Percentiles rank a stretch among this genome's conserved stretches.
Evolutionary conservation across 495 filamentous ascomycete species (phyloP).

Genomic region (Aspergillus funiculosus): DNA sequence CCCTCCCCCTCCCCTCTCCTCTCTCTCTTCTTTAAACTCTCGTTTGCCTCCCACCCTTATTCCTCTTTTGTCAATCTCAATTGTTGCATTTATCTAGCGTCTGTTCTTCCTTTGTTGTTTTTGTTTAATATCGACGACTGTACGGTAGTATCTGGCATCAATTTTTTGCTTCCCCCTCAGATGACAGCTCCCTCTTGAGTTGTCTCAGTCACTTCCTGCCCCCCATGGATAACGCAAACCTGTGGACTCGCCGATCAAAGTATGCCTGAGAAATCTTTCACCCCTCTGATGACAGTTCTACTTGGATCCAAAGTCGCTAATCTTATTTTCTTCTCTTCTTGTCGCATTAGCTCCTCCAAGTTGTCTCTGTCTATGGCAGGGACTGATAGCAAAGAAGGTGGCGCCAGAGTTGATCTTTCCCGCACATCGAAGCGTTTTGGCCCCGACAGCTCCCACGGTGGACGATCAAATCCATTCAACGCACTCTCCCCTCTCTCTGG

Average conservation of each 20-base stretch:
- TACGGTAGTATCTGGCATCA: slow-evolving; percentile 11
- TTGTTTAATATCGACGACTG: slow-evolving; percentile 11
- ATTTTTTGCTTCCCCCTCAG: slow-evolving; percentile 14
- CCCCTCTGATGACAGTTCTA: not conserved
- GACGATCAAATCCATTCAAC: slow-evolving; percentile 82
- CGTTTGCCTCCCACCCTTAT: slow-evolving; percentile 11
- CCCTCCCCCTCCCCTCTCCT: slow-evolving; percentile 30
- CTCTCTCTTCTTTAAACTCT: slow-evolving; percentile 15
- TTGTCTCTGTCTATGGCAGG: slow-evolving; percentile 78
- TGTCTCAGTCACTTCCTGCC: slow-evolving; percentile 32
- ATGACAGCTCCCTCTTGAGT: slow-evolving; percentile 42
- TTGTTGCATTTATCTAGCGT: slow-evolving; percentile 9
- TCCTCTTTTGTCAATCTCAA: slow-evolving; percentile 1
- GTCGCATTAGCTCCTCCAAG: slow-evolving; percentile 63
- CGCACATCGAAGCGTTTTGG: slow-evolving; percentile 71
- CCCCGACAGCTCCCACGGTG: slow-evolving; percentile 70
- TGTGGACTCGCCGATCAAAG: slow-evolving; percentile 94
- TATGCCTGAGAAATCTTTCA: slow-evolving; percentile 41
- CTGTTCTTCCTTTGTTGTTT: slow-evolving; percentile 2
- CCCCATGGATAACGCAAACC: slow-evolving; percentile 59
- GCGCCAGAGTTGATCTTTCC: slow-evolving; percentile 56
- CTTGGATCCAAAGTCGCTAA: not conserved
- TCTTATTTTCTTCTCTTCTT: slow-evolving; percentile 10
- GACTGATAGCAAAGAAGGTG: slow-evolving; percentile 50
- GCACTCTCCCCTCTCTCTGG: slow-evolving; percentile 64